Conservation (phyloP, 140 eudicot genomes). For the Cichorium intybus region DNA sequence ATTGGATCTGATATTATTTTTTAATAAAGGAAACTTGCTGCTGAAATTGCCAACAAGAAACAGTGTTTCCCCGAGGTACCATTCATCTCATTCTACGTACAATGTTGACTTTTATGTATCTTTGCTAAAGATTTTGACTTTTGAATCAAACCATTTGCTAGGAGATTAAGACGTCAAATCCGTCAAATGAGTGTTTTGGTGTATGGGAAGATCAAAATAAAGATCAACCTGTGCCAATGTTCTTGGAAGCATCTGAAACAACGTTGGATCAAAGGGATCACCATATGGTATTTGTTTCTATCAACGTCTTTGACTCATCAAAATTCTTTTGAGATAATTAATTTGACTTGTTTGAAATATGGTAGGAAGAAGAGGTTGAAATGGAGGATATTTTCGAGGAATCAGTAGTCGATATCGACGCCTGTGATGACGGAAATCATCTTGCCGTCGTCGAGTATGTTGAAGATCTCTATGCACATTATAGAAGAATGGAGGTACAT, state of each 20-base stretch:
- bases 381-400: constrained; percentile 91
- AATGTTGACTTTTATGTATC: background rate
- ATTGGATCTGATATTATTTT: constrained; percentile 18
- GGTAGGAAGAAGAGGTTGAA: constrained; percentile 61
- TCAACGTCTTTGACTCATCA: background rate
- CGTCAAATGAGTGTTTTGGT: constrained; percentile 34
- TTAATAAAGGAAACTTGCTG: constrained; percentile 51
- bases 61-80: constrained; percentile 46
- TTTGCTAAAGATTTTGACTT: constrained; percentile 9
- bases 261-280: constrained; percentile 40
- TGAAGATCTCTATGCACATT: constrained; percentile 69
- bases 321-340: constrained; percentile 3
- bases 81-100: background rate
- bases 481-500: constrained; percentile 78
- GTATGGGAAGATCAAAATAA: constrained; percentile 48
- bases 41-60: constrained; percentile 50
- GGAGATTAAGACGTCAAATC: constrained; percentile 48
- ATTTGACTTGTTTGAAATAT: background rate
- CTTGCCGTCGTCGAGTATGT: constrained; percentile 82
- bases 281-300: constrained; percentile 45
- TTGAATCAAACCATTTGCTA: constrained; percentile 11
- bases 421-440: constrained; percentile 54
- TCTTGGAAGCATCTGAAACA: constrained; percentile 52
- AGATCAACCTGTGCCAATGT: constrained; percentile 68
- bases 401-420: constrained; percentile 58